Evolutionary conservation across 768 basidiomycete species (phyloP), one percentile per base, ranked within the genome.

Genomic region (Mycena vitilis): DNA sequence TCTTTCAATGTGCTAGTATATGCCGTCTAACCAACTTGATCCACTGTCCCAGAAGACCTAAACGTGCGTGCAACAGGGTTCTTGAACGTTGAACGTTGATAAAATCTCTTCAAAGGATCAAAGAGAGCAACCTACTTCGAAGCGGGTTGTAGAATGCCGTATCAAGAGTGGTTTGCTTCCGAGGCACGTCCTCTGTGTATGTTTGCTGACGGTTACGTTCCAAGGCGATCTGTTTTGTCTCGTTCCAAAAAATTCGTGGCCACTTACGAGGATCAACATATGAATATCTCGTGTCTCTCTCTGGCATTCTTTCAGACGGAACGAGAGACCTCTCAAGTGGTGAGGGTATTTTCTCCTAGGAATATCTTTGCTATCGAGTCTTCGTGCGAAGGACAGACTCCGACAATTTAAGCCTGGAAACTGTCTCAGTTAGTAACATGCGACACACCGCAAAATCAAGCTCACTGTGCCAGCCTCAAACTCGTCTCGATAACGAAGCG

Each of bases 381-480:
- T 40, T 66, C 34, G 58, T 53, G 8, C 65, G 65, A n/a, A 66
- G 42, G 45, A 38, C 34, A 12, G 65, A 66, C 23, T 60, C 59
- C 23, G 51, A 47, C 4, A 66, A 34, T 51, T 56, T 55, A 9
- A 61, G 4, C 23, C 65, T 66, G 44, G 2, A 15, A 42, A 3
- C 34, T 11, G 7, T 7, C 37, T 22, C 40, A 40, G 40, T 15
- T 38, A 37, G 40, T 15, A 47, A 37, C 36, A 16, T 20, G 34
- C 2, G 13, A 13, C 23, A 23, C 4, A 2, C 8, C 55, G 8
- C 23, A 52, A 22, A 11, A 22, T 10, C 13, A 3, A 2, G 44
- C 58, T 66, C 22, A 66, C 65, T 55, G 58, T 36, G 42, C 55
- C 4, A 66, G n/a, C 59, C 52, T 45, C 52, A 60, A 48, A 55